Evolutionary conservation across 495 filamentous ascomycete genomes (phyloP), one percentile per base, ranked within the genome.

Genomic region (Neurospora hispaniola): DNA sequence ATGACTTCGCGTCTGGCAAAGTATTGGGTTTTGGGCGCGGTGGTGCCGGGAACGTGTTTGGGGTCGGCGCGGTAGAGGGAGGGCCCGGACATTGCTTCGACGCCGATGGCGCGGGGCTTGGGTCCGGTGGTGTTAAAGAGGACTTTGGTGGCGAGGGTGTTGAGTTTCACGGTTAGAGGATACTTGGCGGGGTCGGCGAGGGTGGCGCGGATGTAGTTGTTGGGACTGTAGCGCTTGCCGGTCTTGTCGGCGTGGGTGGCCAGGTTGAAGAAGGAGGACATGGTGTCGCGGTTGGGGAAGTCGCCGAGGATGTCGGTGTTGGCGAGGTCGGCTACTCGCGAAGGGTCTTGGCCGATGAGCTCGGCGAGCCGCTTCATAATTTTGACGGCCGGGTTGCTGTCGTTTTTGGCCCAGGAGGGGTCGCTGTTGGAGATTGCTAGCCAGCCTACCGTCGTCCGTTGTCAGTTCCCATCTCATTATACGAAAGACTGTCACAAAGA

Each of bases 1-100:
- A 90, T 89, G 23, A 89, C 86, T 75, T 90, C 88, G 69, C 83
- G 84, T 0, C 74, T 76, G 43, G 84, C 84, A 3, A 78, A 76
- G 72, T 83, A 78, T 72, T 79, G 77, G 20, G 76, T 75, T 0
- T 74, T 38, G 14, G 79, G 75, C 2, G 54, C 76, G 70, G 76
- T 80, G 70, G 78, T 75, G 38, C 77, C 80, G 4, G 38, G 41
- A 5, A 78, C 74, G 71, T 82, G 79, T 20, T 82, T 81, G 5
- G 83, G 83, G 73, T 85, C 84, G 7, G 84, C 84, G 40, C 76
- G 76, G 77, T 86, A 86, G 7, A 83, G 75, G 18, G 80, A 81
- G 14, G 71, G 71, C 12, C 84, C 84, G 11, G 79, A 70, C 71
- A 86, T 78, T 42, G 84, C 78, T 59, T 86, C 82, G 16, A 86